Base-by-base conservation (phyloP, 345 rosid species). In the Syzygium grande region DNA sequence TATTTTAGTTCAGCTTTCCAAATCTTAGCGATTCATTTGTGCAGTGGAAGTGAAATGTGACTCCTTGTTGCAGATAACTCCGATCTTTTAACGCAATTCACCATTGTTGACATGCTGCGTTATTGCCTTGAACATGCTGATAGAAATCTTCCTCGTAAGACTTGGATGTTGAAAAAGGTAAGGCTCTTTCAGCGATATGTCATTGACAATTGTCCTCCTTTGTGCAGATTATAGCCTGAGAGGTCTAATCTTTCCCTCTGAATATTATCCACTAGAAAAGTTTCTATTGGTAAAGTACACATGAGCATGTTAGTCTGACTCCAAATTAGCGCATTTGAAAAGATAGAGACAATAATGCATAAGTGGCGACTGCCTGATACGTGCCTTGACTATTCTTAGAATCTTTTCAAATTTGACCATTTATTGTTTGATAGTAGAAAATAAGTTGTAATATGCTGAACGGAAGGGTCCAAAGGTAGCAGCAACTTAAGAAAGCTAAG, bases 71-170 rank as follows among this genome's bases (percentile, higher is more conserved):
- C 90, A 97, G 97, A 93, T 84, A 92, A 88, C 91, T 86, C 34
- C 49, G 93, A 94, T 88, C 93, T 90, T 86, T 91, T 89, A 84
- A 95, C 95, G 2, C 94, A 90, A 80, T 88, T 94, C 78, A 52
- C 94, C 83, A 89, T 94, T 58, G 84, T 91, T 52, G 92, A 94
- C 85, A 92, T 97, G 98, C 87, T 97, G 91, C 92, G 93, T 58
- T 92, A 96, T 90, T 93, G 94, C 86, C 96, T 97, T 54, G 96
- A 96, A 90, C 97, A 94, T 49, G 96, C 96, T 54, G 99, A 97
- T 86, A 95, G 93, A 89, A 91, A 95, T 90, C 89, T 97, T 38
- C 95, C 94, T 27, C 89, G 6, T 86, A 92, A 86, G 92, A 90
- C 87, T 84, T 84, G 77, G 87, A 29, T 80, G 25, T 83, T 79